These are phyloP conservation scores for Penstemon davidsonii DNA, from an alignment of 257 asterid genomes.

Conservation along the genomic window DNA sequence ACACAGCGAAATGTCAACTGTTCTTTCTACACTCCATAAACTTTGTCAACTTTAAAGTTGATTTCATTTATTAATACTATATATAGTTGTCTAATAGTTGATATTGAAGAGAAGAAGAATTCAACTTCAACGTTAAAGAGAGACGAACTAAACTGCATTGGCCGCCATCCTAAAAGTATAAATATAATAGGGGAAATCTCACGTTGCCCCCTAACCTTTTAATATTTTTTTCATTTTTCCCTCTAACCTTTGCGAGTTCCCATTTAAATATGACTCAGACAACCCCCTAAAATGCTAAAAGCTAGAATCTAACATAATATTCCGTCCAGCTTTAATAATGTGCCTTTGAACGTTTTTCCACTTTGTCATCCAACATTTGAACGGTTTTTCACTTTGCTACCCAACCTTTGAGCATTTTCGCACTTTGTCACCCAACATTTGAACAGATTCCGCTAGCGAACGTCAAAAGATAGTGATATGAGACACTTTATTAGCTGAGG, in stretches of 20 bases:
- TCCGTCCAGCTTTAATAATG: not conserved
- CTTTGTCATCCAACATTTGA: not conserved
- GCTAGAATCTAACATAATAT: no score
- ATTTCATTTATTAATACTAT: not conserved
- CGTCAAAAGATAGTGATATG: no score
- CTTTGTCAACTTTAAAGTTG: constrained; percentile 19
- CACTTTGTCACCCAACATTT: no score
- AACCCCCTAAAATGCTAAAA: no score
- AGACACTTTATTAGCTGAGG: no score
- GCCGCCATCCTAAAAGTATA: not conserved
- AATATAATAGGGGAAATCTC: no score
- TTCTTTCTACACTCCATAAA: constrained; percentile 11
- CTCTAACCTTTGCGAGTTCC: no score
- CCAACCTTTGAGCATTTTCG: no score
- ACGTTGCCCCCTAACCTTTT: not conserved
- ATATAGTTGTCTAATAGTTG: not conserved
- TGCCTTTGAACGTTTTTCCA: not conserved
- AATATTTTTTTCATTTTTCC: no score
- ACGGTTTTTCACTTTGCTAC: no score
- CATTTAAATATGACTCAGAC: no score
- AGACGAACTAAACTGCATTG: not conserved
- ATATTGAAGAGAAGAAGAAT: not conserved
- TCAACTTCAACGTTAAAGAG: not conserved
- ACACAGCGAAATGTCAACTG: constrained; percentile 43
- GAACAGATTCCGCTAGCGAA: no score